Evolutionary conservation across 352 stramenopile genomes (phyloP).

Genomic region (Phytophthora cactorum): DNA sequence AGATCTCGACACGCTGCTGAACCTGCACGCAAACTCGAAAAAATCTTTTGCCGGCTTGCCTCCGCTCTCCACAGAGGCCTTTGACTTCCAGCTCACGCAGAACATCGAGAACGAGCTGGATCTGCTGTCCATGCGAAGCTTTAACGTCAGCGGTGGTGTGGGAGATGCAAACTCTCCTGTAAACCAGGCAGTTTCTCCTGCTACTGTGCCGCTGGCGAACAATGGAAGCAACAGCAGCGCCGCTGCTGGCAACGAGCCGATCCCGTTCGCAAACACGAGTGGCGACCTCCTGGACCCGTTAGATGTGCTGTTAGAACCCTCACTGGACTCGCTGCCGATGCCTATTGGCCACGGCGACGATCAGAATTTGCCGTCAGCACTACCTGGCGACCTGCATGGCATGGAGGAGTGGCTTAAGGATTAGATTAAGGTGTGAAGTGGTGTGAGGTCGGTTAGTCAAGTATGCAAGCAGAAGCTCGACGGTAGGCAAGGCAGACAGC

Average conservation of each 20-base stretch:
- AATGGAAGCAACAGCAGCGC: slow-evolving; percentile 12
- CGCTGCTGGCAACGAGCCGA: slow-evolving; percentile 38
- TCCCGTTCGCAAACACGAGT: slow-evolving; percentile 48
- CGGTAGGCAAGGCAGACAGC: slow-evolving; percentile 1
- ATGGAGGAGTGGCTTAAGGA: slow-evolving; percentile 86
- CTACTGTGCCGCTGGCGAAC: slow-evolving; percentile 9
- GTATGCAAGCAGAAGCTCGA: slow-evolving; percentile 17
- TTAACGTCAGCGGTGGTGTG: slow-evolving; percentile 27
- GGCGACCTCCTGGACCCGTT: slow-evolving; percentile 54
- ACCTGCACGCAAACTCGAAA: slow-evolving; percentile 66
- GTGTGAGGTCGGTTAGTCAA: slow-evolving; percentile 20
- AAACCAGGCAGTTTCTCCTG: slow-evolving; percentile 21
- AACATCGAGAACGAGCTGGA: slow-evolving; percentile 85
- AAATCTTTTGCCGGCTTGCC: slow-evolving; percentile 67
- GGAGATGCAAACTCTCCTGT: slow-evolving; percentile 21
- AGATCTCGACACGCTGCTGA: slow-evolving; percentile 76
- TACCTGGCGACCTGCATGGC: slow-evolving; percentile 74
- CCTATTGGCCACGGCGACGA: slow-evolving; percentile 68
- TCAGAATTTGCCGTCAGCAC: slow-evolving; percentile 47
- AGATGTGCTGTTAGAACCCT: slow-evolving; percentile 58
- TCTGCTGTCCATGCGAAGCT: slow-evolving; percentile 76
- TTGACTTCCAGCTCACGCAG: slow-evolving; percentile 82
- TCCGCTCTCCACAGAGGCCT: slow-evolving; percentile 62
- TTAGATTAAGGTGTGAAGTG: slow-evolving; percentile 45
- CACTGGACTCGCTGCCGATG: slow-evolving; percentile 67